Base-by-base conservation (phyloP, 2,329 filamentous ascomycete species). In the Decorospora gaudefroyi region DNA sequence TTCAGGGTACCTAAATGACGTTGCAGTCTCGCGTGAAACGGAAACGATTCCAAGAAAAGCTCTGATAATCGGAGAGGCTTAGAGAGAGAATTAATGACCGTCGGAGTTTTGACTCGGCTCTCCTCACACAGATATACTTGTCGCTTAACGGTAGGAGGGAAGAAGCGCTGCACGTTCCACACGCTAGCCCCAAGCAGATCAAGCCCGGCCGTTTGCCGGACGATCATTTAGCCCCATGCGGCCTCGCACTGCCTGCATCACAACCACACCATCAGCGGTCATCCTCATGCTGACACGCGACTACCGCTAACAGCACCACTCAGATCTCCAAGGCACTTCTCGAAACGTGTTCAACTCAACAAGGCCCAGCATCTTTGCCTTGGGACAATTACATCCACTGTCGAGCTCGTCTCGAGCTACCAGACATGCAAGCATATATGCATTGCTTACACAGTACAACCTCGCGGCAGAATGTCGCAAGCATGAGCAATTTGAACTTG, bases 61-160 rank as follows among this genome's bases (percentile, higher is more conserved):
- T 36, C 30, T 42, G 33, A 23, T n/a, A 43, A 25, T 8, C 18
- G 28, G 39, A 42, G 28, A 13, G 23, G 33, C 23, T 28, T 38
- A 35, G 28, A 18, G 29, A 21, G 22, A 23, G 27, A 33, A 17
- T n/a, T n/a, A n/a, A 40, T 29, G 27, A 27, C 34, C 26, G 16
- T 50, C 56, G 52, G 50, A 55, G 49, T 48, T 54, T 49, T 30
- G 27, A 40, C 37, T 61, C 59, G 60, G 60, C 57, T 64, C 57
- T 62, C 57, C 60, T 47, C 59, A 59, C 15, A 26, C 23, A 47
- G 43, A 37, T 43, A 37, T n/a, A 36, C 15, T 40, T n/a, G 26
- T 29, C 30, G 46, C 25, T 39, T 38, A 36, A 46, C 19, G 16
- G 18, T 18, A 32, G 11, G 21, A 25, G 9, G 26, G 35, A 19